Base-by-base conservation (phyloP, 805 yeast genomes). In the Lipomyces yamadae region DNA sequence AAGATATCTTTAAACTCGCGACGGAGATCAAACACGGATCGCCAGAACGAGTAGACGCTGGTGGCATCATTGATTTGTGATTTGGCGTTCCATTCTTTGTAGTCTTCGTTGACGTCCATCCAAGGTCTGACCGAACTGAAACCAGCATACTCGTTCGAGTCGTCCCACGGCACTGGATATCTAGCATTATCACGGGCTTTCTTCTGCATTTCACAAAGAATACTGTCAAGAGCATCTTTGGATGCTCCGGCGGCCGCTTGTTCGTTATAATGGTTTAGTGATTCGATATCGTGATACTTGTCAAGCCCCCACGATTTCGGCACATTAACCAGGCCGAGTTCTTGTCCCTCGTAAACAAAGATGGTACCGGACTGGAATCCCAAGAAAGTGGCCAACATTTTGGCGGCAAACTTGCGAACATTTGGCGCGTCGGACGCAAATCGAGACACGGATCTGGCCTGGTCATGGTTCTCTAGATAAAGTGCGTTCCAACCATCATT, bases 401-500 rank as follows among this genome's bases (percentile, higher is more conserved):
- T 85, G 35, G 85, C 85, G 35, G 84, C 79, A 61, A 76, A 73
- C 60, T 72, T 77, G 57, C 81, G 74, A 75, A 73, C 65, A 60
- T 75, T 70, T 39, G 76, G 76, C 5, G 80, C 76, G 60, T 79
- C 82, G 74, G 79, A 79, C 58, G 85, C 86, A 73, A 83, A 85
- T 72, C 88, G 79, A 13, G 86, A 76, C 50, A 84, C 81, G 37
- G 82, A 78, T 73, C 88, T 79, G 13, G 87, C 83, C 72, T 84
- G 88, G 75, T 85, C 88, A 72, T 85, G 89, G 73, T 85, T 85
- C 74, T 85, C 89, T 66, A 82, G 74, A 75, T 81, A 85, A 24
- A 81, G 80, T n/a, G 88, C 83, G 37, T 84, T 76, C 88, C 89
- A 85, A n/a, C 85, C 86, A 70, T 85, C 88, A 18, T 85, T 81